phyloP scores from a whole-genome alignment of 192 early-diverging fungal genomes.

The Lobosporangium transversale region DNA sequence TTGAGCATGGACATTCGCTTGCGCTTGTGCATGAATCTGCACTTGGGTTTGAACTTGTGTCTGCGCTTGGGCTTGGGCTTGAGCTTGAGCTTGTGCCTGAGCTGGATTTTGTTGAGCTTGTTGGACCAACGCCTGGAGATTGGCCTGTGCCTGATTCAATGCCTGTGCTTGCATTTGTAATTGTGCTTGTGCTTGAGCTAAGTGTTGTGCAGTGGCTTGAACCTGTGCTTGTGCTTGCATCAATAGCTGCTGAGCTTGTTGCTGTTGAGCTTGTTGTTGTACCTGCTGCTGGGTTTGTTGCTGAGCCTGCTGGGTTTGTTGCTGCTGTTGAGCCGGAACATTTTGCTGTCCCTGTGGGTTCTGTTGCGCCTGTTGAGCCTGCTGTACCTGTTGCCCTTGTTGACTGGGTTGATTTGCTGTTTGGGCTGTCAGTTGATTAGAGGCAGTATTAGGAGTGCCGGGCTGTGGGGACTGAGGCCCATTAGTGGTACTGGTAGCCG shows the following conservation, averaged over 20 bases:
- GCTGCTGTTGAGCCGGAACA: conserved; percentile 4
- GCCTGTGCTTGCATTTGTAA: conserved; percentile 37
- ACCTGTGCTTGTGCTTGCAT: conserved; percentile 36
- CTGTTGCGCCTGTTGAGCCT: conserved; percentile 14
- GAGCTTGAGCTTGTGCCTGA: conserved; percentile 23
- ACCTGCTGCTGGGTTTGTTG: conserved; percentile 23
- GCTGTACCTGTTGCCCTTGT: conserved; percentile 15
- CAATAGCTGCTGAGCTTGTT: conserved; percentile 23
- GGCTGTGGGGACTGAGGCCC: conserved; percentile 40
- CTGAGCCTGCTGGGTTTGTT: conserved; percentile 32
- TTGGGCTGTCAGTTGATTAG: conserved; percentile 11
- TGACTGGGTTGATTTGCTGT: not conserved
- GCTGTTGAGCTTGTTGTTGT: conserved; percentile 24
- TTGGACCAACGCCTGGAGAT: conserved; percentile 46
- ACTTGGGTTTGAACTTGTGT: conserved; percentile 58
- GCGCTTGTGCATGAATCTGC: conserved; percentile 54
- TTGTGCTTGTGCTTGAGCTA: conserved; percentile 30
- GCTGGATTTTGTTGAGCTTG: conserved; percentile 22
- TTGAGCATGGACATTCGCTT: conserved; percentile 49
- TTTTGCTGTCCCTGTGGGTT: conserved; percentile 12
- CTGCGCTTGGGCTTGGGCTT: conserved; percentile 55
- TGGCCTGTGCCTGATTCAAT: conserved; percentile 35
- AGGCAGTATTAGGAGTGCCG: conserved; percentile 11
- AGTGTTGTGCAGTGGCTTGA: conserved; percentile 41
- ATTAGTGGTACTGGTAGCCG: conserved; percentile 20